Evolutionary conservation across 108 stramenopile species (phyloP).

Genomic region (Skeletonema potamos): DNA sequence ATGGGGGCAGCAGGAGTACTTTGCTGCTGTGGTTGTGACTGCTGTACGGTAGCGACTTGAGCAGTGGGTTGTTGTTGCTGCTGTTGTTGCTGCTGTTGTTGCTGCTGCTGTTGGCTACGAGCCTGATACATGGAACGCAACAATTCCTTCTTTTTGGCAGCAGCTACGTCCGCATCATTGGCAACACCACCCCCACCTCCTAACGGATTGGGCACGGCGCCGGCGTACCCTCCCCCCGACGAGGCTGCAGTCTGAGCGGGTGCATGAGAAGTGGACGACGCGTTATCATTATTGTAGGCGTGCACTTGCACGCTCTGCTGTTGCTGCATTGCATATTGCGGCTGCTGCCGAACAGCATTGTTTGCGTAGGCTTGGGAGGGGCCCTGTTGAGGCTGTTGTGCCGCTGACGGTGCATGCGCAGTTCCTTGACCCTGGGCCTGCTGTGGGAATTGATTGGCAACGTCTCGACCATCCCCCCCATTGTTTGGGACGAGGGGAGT

Average conservation of each 20-base stretch:
- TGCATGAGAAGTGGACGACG: not conserved
- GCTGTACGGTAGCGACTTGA: not conserved
- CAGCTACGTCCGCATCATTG: not conserved
- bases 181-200: not conserved
- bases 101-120: conserved; percentile 15
- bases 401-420: not conserved
- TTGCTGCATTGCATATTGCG: not conserved
- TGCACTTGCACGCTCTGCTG: not conserved
- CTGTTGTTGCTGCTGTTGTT: not conserved
- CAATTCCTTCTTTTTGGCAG: conserved; percentile 29
- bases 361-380: not conserved
- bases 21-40: not conserved
- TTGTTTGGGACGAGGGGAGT: not conserved
- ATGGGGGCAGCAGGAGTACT: not conserved
- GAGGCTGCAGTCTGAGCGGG: not conserved
- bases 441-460: not conserved
- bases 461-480: not conserved
- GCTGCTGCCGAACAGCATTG: not conserved
- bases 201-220: not conserved
- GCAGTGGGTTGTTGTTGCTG: not conserved
- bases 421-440: not conserved
- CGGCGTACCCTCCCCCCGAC: not conserved
- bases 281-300: not conserved
- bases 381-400: not conserved
- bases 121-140: conserved; percentile 44